Percentiles rank a stretch among this genome's conserved stretches.
Evolutionary conservation across 169 alveolate genomes (phyloP).

Genomic region (Plasmodium blacklocki): DNA sequence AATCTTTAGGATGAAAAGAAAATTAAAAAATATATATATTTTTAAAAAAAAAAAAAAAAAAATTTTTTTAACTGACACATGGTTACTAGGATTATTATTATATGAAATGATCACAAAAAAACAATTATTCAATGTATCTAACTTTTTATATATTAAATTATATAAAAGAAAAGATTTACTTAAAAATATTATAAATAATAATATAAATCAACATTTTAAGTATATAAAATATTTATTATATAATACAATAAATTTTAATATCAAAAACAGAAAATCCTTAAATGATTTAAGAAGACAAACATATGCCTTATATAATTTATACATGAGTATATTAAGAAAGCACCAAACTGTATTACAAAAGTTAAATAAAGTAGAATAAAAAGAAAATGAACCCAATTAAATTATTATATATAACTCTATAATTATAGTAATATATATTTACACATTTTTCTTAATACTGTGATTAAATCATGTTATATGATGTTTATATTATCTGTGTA

Average conservation of each 20-base stretch:
- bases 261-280: constrained; percentile 51
- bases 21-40: constrained; percentile 5
- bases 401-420: no score
- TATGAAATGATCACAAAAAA: constrained; percentile 51
- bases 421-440: no score
- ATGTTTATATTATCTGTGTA: not conserved
- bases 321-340: constrained; percentile 4
- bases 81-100: constrained; percentile 57
- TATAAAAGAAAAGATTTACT: constrained; percentile 23
- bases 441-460: no score
- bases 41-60: constrained; percentile 29
- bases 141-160: constrained; percentile 52
- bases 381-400: not conserved
- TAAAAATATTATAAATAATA: constrained; percentile 22
- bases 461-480: not conserved
- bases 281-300: constrained; percentile 12
- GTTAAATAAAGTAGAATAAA: constrained; percentile 6
- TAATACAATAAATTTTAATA: constrained; percentile 32
- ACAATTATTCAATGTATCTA: constrained; percentile 20
- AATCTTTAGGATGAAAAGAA: constrained; percentile 12
- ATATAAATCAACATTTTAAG: not conserved
- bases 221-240: constrained; percentile 25
- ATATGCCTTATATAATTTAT: not conserved
- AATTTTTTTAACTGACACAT: constrained; percentile 41
- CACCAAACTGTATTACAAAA: no score